These are phyloP conservation scores for Linnemannia exigua DNA, from an alignment of 192 early-diverging fungal species.

Conservation along the genomic window DNA sequence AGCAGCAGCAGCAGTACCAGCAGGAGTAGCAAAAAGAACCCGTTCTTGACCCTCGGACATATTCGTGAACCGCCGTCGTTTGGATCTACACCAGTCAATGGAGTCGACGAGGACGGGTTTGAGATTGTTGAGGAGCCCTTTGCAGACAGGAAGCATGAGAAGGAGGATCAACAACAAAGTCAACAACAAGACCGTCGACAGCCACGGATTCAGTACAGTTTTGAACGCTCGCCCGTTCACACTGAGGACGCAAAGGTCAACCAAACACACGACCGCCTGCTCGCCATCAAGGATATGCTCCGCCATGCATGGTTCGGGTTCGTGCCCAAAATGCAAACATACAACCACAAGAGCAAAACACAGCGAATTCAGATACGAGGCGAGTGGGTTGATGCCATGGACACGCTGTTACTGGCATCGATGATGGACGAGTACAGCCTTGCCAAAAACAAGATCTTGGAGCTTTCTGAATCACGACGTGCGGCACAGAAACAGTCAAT, in stretches of 20 bases:
- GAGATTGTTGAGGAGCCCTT: conserved; percentile 28
- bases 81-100: conserved; percentile 31
- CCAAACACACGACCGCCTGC: background rate
- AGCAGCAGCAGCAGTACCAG: background rate
- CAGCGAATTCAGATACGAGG: background rate
- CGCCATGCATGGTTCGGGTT: conserved; percentile 39
- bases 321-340: conserved; percentile 5
- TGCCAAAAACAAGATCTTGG: conserved; percentile 63
- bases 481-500: too few relatives aligned
- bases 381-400: conserved; percentile 76
- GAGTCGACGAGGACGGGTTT: conserved; percentile 35
- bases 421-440: conserved; percentile 70
- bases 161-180: background rate
- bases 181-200: background rate
- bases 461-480: conserved; percentile 48
- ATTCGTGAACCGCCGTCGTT: conserved; percentile 24
- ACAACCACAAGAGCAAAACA: conserved; percentile 36
- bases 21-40: background rate
- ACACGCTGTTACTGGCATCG: conserved; percentile 77
- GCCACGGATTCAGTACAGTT: conserved; percentile 29
- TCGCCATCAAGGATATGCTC: conserved; percentile 27
- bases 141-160: background rate
- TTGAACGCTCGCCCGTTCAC: background rate
- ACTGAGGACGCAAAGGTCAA: background rate
- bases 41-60: background rate